Evolutionary conservation across 1,284 basidiomycete species (phyloP).

Genomic region (Ustilago loliicola): DNA sequence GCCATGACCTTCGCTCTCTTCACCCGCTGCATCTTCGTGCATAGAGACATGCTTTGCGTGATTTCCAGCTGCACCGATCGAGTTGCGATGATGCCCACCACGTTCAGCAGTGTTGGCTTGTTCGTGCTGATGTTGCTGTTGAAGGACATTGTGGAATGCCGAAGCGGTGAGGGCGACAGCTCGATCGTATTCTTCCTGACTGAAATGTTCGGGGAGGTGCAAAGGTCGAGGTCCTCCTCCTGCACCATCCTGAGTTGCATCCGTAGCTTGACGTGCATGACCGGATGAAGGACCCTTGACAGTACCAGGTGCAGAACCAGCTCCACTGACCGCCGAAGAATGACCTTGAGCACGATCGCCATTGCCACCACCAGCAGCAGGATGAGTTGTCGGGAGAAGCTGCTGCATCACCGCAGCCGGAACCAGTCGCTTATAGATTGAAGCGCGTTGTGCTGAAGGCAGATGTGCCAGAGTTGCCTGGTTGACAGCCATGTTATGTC

Average conservation of each 20-base stretch:
- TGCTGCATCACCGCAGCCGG: constrained; percentile 65
- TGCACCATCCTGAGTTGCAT: constrained; percentile 28
- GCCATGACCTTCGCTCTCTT: constrained; percentile 76
- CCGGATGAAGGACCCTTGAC: constrained; percentile 21
- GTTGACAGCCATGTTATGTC: constrained; percentile 53
- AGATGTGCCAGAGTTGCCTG: constrained; percentile 48
- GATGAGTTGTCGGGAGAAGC: constrained; percentile 56
- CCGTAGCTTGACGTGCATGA: constrained; percentile 30
- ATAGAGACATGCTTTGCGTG: constrained; percentile 51
- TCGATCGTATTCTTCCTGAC: constrained; percentile 62
- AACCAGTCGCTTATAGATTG: constrained; percentile 79
- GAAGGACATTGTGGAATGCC: constrained; percentile 59
- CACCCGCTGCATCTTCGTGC: constrained; percentile 39
- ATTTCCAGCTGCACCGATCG: constrained; percentile 17
- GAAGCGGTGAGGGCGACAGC: constrained; percentile 61
- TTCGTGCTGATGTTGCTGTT: constrained; percentile 45
- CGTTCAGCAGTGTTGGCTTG: constrained; percentile 25
- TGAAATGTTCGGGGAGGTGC: constrained; percentile 57
- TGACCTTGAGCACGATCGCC: constrained; percentile 28
- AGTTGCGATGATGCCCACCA: constrained; percentile 26
- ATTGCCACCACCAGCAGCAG: not conserved
- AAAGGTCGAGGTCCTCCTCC: constrained; percentile 34
- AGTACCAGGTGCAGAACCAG: constrained; percentile 29
- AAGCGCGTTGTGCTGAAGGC: constrained; percentile 75
- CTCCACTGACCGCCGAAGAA: constrained; percentile 26